phyloP scores from a whole-genome alignment of 1,284 basidiomycete species.

The Fomitopsis palustris region DNA sequence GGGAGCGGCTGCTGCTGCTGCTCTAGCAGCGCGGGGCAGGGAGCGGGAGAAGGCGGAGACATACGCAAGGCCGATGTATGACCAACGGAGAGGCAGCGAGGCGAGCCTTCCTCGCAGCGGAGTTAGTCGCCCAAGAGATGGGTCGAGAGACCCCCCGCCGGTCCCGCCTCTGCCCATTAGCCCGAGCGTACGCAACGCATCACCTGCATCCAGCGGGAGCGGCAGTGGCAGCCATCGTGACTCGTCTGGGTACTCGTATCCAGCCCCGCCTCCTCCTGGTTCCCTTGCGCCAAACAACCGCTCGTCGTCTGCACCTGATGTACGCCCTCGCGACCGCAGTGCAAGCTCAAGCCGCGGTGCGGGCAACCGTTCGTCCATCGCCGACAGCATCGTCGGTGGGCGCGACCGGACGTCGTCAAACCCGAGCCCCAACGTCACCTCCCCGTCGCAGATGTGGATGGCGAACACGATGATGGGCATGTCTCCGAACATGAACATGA shows the following conservation, averaged over 20 bases:
- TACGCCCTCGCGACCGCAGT: conserved; percentile 36
- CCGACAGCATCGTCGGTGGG: conserved; percentile 30
- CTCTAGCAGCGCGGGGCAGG: conserved; percentile 33
- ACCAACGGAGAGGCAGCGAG: conserved; percentile 9
- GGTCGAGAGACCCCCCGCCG: conserved; percentile 1
- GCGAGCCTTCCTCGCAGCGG: not conserved
- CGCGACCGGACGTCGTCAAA: conserved; percentile 13
- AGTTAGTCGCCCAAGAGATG: not conserved
- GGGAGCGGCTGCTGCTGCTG: conserved; percentile 26
- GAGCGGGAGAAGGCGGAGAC: conserved; percentile 18
- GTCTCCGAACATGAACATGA: conserved; percentile 10
- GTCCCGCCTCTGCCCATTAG: not conserved
- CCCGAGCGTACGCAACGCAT: conserved; percentile 3
- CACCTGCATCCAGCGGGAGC: conserved; percentile 7
- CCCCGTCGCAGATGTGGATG: conserved; percentile 18
- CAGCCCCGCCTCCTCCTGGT: conserved; percentile 33
- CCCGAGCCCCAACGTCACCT: conserved; percentile 3
- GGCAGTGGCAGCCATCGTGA: conserved; percentile 13
- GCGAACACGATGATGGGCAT: conserved; percentile 5
- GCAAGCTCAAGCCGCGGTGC: conserved; percentile 17
- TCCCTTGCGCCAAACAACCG: conserved; percentile 39
- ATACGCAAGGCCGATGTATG: conserved; percentile 21
- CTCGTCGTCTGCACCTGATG: conserved; percentile 53
- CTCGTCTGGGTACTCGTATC: conserved; percentile 13
- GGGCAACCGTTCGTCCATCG: conserved; percentile 43